Conservation (phyloP, 768 basidiomycete genomes). For the Exidia glandulosa region DNA sequence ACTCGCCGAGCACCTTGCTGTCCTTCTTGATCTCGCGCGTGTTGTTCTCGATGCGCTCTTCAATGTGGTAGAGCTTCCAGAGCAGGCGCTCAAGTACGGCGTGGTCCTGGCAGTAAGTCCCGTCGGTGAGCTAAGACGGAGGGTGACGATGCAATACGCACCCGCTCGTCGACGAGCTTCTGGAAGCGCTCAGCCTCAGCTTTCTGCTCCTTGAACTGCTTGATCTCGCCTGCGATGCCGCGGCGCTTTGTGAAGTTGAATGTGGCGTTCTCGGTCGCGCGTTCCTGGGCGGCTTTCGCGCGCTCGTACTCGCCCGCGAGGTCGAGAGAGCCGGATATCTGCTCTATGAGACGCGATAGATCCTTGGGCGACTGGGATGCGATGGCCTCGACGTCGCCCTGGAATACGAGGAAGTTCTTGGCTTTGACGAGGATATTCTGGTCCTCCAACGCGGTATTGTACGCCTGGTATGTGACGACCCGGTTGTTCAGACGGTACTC, state of each 20-base stretch:
- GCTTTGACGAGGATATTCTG: slow-evolving; percentile 98
- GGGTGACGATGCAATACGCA: slow-evolving; percentile 36
- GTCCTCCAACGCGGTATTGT: slow-evolving; percentile 75
- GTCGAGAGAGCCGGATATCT: slow-evolving; percentile 91
- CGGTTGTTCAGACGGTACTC: slow-evolving; percentile 83
- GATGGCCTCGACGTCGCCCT: slow-evolving; percentile 97
- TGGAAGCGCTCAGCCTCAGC: slow-evolving; percentile 86
- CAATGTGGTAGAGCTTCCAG: slow-evolving; percentile 85
- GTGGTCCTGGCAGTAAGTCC: slow-evolving; percentile 46
- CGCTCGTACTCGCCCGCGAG: slow-evolving; percentile 80
- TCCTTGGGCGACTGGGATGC: slow-evolving; percentile 90
- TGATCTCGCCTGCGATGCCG: slow-evolving; percentile 89
- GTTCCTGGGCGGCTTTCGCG: slow-evolving; percentile 76
- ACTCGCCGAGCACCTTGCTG: slow-evolving; percentile 56
- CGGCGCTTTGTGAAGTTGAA: slow-evolving; percentile 91
- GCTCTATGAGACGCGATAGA: slow-evolving; percentile 82
- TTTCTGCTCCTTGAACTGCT: slow-evolving; percentile 96
- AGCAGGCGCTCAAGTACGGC: slow-evolving; percentile 72
- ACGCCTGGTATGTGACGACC: slow-evolving; percentile 74
- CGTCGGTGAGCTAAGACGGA: neutral
- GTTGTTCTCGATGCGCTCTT: slow-evolving; percentile 67
- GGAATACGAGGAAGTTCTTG: slow-evolving; percentile 98
- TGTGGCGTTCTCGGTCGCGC: slow-evolving; percentile 88
- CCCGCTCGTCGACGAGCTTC: slow-evolving; percentile 55
- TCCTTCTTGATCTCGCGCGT: slow-evolving; percentile 57